A percentile compares a stretch with the other conserved stretches of the same genome.
These are phyloP conservation scores for Phaeophleospora eucalypticola DNA, from an alignment of 2,329 filamentous ascomycete genomes.

Conservation along the genomic window DNA sequence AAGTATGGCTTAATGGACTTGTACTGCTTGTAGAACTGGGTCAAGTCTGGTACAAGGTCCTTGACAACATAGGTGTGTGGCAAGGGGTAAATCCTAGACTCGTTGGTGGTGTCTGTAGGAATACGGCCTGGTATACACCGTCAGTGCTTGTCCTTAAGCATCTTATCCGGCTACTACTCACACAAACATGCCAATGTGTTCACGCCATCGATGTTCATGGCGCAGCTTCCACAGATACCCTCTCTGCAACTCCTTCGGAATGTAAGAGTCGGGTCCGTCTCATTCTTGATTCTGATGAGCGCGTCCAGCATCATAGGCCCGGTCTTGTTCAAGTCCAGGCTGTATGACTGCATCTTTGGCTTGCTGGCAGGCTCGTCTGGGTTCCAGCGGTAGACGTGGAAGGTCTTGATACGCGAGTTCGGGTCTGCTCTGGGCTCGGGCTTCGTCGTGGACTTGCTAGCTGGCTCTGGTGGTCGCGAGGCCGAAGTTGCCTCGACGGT, in stretches of 20 bases:
- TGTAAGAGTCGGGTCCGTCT: conserved; percentile 91
- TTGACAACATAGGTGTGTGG: conserved; percentile 99
- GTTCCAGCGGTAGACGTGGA: conserved; percentile 99
- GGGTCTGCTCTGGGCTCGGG: conserved; percentile 57
- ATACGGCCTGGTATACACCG: conserved; percentile 74
- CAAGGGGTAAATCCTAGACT: conserved; percentile 93
- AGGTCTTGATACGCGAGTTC: conserved; percentile 74
- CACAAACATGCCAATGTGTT: conserved; percentile 97
- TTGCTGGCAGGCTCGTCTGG: conserved; percentile 88
- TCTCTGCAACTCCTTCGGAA: conserved; percentile 95
- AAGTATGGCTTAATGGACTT: conserved; percentile 99
- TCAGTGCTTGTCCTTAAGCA: conserved; percentile 12
- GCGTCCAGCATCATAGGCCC: conserved; percentile 98
- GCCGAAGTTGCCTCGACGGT: conserved; percentile 31
- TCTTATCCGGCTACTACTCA: conserved; percentile 50
- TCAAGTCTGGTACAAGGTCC: conserved; percentile 95
- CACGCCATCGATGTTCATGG: conserved; percentile 99
- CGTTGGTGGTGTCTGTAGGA: conserved; percentile 71
- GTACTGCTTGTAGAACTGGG: conserved; percentile 99
- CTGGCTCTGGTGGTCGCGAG: conserved; percentile 34
- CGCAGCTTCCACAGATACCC: conserved; percentile 97
- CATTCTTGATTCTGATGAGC: conserved; percentile 97
- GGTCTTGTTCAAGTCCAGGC: conserved; percentile 96
- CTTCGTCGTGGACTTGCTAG: conserved; percentile 56
- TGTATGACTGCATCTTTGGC: conserved; percentile 92